Conservation (phyloP, 495 filamentous ascomycete genomes). For the Annulohypoxylon nitens region DNA sequence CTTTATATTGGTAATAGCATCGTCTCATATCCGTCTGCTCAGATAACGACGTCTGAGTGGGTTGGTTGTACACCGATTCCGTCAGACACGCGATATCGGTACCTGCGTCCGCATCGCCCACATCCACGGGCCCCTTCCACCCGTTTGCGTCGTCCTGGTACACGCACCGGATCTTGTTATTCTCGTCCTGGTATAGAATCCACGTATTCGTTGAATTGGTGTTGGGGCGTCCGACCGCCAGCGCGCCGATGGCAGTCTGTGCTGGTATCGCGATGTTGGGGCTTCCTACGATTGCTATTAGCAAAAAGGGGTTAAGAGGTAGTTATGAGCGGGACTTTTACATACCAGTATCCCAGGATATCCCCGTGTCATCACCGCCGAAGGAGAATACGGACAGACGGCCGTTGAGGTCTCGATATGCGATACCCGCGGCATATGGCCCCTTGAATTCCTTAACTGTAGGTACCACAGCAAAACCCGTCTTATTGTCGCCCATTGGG, state of each 20-base stretch:
- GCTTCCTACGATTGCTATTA: slow-evolving; percentile 14
- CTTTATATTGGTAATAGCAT: slow-evolving; percentile 40
- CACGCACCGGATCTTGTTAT: slow-evolving; percentile 31
- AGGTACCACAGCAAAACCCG: slow-evolving; percentile 29
- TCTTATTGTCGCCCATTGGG: slow-evolving; percentile 23
- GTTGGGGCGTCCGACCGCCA: slow-evolving; percentile 21
- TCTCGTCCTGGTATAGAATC: slow-evolving; percentile 40
- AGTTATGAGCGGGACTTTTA: neutral
- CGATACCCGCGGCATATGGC: slow-evolving; percentile 33
- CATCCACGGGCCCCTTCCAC: slow-evolving; percentile 38
- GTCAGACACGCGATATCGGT: slow-evolving; percentile 45
- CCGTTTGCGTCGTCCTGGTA: slow-evolving; percentile 32
- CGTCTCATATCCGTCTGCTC: slow-evolving; percentile 35
- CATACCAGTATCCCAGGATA: slow-evolving; percentile 36
- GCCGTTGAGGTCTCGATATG: slow-evolving; percentile 36
- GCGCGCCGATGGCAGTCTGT: slow-evolving; percentile 30
- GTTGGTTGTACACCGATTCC: slow-evolving; percentile 24
- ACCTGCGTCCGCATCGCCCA: slow-evolving; percentile 37
- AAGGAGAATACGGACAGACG: slow-evolving; percentile 36
- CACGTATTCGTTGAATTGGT: slow-evolving; percentile 36
- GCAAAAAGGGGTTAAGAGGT: neutral
- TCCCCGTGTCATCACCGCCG: slow-evolving; percentile 33
- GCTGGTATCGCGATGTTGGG: slow-evolving; percentile 24
- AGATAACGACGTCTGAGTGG: slow-evolving; percentile 7
- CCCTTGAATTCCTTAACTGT: slow-evolving; percentile 8